Conservation (phyloP, 352 stramenopile species). For the Pythium scleroteichum region DNA sequence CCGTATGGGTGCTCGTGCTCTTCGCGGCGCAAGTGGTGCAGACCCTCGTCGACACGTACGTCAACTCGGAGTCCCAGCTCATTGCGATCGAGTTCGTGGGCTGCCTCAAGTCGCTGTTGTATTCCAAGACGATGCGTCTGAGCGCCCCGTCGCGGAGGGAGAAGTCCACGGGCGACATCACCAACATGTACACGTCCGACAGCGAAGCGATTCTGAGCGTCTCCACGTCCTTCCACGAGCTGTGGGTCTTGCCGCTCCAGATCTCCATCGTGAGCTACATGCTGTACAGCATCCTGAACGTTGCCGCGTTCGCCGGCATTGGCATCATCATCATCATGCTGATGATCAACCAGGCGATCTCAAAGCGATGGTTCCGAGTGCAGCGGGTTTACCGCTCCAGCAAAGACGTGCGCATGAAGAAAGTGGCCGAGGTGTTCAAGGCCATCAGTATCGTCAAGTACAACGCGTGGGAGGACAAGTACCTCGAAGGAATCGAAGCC, state of each 20-base stretch:
- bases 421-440: constrained; percentile 55
- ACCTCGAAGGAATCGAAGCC: constrained; percentile 58
- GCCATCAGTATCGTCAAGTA: constrained; percentile 92
- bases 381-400: constrained; percentile 22
- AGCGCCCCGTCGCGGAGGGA: constrained; percentile 37
- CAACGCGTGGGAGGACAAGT: constrained; percentile 88
- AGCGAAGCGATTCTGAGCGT: constrained; percentile 39
- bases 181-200: constrained; percentile 61
- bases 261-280: constrained; percentile 43
- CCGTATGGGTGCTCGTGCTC: constrained; percentile 40
- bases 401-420: constrained; percentile 51
- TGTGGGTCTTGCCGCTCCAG: constrained; percentile 54
- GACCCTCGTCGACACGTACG: constrained; percentile 47
- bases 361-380: constrained; percentile 30
- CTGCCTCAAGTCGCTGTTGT: constrained; percentile 49
- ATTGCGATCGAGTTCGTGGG: constrained; percentile 53
- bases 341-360: constrained; percentile 40
- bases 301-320: constrained; percentile 44
- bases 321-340: constrained; percentile 42
- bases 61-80: constrained; percentile 41
- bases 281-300: constrained; percentile 37
- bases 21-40: constrained; percentile 50
- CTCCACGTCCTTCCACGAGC: constrained; percentile 48
- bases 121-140: constrained; percentile 45
- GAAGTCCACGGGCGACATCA: constrained; percentile 52